Evolutionary conservation across 1,284 basidiomycete species (phyloP), one percentile per base, ranked within the genome.

Genomic region (Apiotrichum siamense): DNA sequence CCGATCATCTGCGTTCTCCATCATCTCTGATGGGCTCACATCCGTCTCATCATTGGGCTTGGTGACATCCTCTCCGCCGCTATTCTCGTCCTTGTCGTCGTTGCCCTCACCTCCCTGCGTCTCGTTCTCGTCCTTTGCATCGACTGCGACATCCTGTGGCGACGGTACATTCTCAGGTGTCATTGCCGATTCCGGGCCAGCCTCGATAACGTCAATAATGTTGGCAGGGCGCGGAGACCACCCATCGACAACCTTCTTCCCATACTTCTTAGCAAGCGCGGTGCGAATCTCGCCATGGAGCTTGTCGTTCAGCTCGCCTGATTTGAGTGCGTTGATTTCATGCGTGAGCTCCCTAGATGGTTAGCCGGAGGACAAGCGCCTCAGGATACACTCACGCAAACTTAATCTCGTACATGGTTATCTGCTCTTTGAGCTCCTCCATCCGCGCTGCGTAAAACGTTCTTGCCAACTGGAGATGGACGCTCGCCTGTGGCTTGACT

Each of bases 391-490:
- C 26, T 12, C n/a, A 11, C 25, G 17, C 21, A 27, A 43, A 43
- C 27, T 32, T 31, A 29, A 43, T 43, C 72, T 93, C 89, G 65
- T 89, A 85, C 2, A 75, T 77, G 37, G 78, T 66, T 41, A 93
- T 88, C 39, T 83, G 76, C 20, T 78, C 77, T 50, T 81, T 81
- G 5, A 93, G 76, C 63, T 92, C 85, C 31, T 79, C 67, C 43
- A 88, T 76, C 18, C 88, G 83, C 4, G 78, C 77, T 33, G 78
- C 70, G 66, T 87, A 91, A 69, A 83, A 81, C 44, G 78, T 83
- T 62, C 84, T 81, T 2, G 88, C 88, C 27, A 92, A 79, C 49
- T 78, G 77, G 13, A 85, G 77, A 63, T 89, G 83, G 5, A 70
- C 59, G 23, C 72, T 73, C 32, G 79, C 56, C 43, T 57, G 59